Evolutionary conservation across 202 grass and related monocot species (phyloP).

Genomic region (Digitaria exilis): DNA sequence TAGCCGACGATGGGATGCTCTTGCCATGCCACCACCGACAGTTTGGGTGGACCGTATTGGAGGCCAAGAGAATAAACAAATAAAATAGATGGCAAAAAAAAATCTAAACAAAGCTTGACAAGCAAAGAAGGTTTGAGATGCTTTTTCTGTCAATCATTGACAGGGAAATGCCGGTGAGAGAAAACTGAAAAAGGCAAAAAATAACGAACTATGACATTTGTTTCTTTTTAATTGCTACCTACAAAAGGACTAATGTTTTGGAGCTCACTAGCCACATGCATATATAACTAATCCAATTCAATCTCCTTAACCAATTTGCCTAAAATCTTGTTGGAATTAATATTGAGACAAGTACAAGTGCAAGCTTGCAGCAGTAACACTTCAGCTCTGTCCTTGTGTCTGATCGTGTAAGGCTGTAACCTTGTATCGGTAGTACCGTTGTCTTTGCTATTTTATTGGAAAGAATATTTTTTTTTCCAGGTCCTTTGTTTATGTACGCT

Average conservation of each 20-base stretch:
- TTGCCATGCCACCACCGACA: slow-evolving; percentile 51
- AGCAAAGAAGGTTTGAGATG: background rate
- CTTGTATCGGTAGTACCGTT: background rate
- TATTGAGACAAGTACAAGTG: background rate
- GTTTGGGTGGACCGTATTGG: slow-evolving; percentile 41
- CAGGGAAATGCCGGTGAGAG: background rate
- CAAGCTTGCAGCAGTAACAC: background rate
- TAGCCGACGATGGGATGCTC: background rate
- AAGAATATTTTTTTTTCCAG: background rate
- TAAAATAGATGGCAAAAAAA: background rate
- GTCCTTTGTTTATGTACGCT: background rate
- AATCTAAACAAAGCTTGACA: background rate
- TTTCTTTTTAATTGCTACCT: background rate
- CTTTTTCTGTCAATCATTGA: slow-evolving; percentile 43
- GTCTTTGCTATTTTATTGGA: background rate
- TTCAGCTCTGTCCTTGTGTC: background rate
- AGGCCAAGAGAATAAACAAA: slow-evolving; percentile 10
- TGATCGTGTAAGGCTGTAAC: background rate
- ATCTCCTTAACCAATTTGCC: background rate
- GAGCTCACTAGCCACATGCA: background rate
- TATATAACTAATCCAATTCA: background rate
- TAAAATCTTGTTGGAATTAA: background rate
- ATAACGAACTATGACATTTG: background rate
- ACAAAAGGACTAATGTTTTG: background rate
- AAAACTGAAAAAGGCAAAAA: background rate